phyloP scores from a whole-genome alignment of 1,139 yeast genomes.

The Wickerhamomyces sp. region DNA sequence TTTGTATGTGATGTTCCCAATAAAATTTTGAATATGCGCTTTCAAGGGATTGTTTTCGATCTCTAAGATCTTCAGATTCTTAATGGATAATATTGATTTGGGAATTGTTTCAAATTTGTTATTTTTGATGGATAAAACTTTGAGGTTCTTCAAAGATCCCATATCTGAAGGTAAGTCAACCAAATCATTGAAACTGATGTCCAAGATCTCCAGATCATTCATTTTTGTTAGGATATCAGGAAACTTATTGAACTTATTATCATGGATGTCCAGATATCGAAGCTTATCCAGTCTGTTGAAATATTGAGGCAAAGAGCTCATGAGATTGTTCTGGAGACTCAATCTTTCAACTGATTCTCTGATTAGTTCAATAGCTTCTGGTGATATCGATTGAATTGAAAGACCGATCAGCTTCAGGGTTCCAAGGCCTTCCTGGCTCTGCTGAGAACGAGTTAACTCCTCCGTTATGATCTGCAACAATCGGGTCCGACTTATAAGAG shows the following conservation, averaged over 20 bases:
- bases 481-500: slow-evolving; percentile 9
- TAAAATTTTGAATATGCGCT: slow-evolving; percentile 40
- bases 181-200: slow-evolving; percentile 57
- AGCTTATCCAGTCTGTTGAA: slow-evolving; percentile 43
- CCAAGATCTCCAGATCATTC: slow-evolving; percentile 56
- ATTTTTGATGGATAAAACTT: slow-evolving; percentile 58
- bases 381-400: slow-evolving; percentile 30
- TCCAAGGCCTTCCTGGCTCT: not conserved
- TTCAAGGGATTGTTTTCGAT: slow-evolving; percentile 64
- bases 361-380: slow-evolving; percentile 36
- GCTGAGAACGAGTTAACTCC: slow-evolving; percentile 6
- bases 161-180: slow-evolving; percentile 38
- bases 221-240: slow-evolving; percentile 43
- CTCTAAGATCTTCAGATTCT: slow-evolving; percentile 57
- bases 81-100: slow-evolving; percentile 48
- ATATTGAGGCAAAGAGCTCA: slow-evolving; percentile 44
- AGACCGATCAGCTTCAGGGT: slow-evolving; percentile 28
- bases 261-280: slow-evolving; percentile 62
- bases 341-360: slow-evolving; percentile 44
- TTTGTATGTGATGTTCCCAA: slow-evolving; percentile 30
- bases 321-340: slow-evolving; percentile 47
- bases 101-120: slow-evolving; percentile 59
- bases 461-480: slow-evolving; percentile 19
- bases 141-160: slow-evolving; percentile 37
- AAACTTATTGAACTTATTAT: slow-evolving; percentile 48